Base-by-base conservation (phyloP, 2,329 filamentous ascomycete genomes). In the Ophiostoma piceae region DNA sequence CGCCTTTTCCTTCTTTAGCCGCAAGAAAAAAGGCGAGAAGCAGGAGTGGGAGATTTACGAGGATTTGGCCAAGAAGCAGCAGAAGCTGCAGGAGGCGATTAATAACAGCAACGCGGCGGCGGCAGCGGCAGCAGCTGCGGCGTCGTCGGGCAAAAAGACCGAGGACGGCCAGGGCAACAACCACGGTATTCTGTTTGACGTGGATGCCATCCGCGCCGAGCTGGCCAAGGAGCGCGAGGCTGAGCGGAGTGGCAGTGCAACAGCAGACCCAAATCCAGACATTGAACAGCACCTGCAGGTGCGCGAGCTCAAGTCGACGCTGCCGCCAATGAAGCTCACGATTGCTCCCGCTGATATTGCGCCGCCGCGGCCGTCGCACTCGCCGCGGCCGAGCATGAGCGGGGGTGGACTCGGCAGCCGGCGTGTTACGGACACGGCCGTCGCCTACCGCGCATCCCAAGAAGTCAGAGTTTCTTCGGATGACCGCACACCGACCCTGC, bases 11-110 rank as follows among this genome's bases (percentile, higher is more conserved):
- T 87, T 96, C 74, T 97, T 97, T 80, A 89, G 90, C 60, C 88
- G 91, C 67, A 93, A 92, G 76, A 97, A 92, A 80, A 90, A 90
- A 79, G 80, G 85, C 60, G 83, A 93, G 76, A 94, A 93, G 80
- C 92, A 93, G 76, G 91, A 92, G 69, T 97, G 94, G 94, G 94
- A 98, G 78, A 92, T 92, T 9, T 97, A 97, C 77, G 90, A 97
- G 77, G 91, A 96, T 72, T 14, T 67, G 67, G 68, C 68, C 37
- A 71, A 68, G 66, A 67, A 70, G 62, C 66, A 66, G 66, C 67
- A 64, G 39, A 57, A 47, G 67, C 66, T 54, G 43, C 66, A 67
- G 16, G 66, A 67, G 16, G 69, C 57, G 9, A 37, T 64, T 2
- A n/a, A 57, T 3, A 57, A 16, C 9, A 62, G 68, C 19, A 41